Evolutionary conservation across 2,329 filamentous ascomycete species (phyloP).

Genomic region (Apiospora arundinis): DNA sequence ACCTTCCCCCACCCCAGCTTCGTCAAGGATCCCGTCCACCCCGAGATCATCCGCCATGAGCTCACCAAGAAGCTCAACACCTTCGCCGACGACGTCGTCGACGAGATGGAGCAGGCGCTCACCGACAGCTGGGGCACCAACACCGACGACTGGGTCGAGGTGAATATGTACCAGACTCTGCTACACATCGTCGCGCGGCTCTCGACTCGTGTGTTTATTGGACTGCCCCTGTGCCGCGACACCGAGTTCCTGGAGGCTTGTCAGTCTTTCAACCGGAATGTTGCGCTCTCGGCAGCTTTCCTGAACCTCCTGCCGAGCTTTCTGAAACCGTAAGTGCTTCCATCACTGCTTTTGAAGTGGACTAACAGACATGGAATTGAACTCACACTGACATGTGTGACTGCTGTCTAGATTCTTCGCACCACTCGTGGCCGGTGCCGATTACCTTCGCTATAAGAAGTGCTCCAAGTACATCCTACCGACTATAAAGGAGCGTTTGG

Average conservation of each 20-base stretch:
- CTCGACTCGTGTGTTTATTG: slow-evolving; percentile 41
- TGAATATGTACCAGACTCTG: slow-evolving; percentile 42
- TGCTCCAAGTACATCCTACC: slow-evolving; percentile 42
- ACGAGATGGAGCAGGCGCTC: slow-evolving; percentile 38
- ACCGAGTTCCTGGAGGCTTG: slow-evolving; percentile 38
- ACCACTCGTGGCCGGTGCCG: slow-evolving; percentile 39
- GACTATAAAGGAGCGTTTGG: slow-evolving; percentile 40
- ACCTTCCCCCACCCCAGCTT: slow-evolving; percentile 41
- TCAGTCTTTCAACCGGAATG: slow-evolving; percentile 38
- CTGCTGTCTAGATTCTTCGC: slow-evolving; percentile 34
- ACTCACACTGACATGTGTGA: slow-evolving; percentile 13
- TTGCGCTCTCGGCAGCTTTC: slow-evolving; percentile 37
- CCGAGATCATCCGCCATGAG: slow-evolving; percentile 40
- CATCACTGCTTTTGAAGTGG: too few relatives aligned
- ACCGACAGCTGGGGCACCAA: slow-evolving; percentile 39
- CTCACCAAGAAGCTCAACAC: slow-evolving; percentile 39
- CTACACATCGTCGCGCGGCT: slow-evolving; percentile 39
- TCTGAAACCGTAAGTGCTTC: slow-evolving; percentile 38
- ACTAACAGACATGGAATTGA: too few relatives aligned
- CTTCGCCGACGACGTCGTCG: slow-evolving; percentile 40
- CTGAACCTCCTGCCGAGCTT: slow-evolving; percentile 40
- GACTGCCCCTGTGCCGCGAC: slow-evolving; percentile 39
- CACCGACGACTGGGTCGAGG: slow-evolving; percentile 39
- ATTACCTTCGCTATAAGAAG: slow-evolving; percentile 39
- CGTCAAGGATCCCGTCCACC: slow-evolving; percentile 40